phyloP scores from a whole-genome alignment of 169 alveolate genomes.

The Eimeria nieschulzi region DNA sequence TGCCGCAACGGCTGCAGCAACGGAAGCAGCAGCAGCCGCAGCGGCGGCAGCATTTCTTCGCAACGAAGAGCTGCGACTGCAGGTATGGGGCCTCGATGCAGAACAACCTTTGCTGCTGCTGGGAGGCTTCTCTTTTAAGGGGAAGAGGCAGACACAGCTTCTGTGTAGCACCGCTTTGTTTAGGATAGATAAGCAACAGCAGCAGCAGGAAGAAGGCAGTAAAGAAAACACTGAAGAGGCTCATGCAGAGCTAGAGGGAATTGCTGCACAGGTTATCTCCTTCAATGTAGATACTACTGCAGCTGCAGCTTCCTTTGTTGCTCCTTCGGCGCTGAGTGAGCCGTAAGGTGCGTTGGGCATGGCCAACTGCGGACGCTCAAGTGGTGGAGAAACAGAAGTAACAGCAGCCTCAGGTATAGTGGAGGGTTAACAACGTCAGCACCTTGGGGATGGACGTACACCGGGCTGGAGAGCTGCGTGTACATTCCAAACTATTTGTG shows the following conservation, averaged over 20 bases:
- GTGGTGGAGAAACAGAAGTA: not conserved
- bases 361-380: too few species aligned
- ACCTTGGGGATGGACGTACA: too few species aligned
- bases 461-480: too few species aligned
- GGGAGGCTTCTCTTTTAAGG: constrained; percentile 30
- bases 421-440: too few species aligned
- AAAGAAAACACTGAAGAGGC: not conserved
- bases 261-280: constrained; percentile 43
- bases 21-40: constrained; percentile 35
- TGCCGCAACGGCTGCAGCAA: not conserved
- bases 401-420: constrained; percentile 8
- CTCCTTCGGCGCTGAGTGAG: not conserved
- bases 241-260: constrained; percentile 31
- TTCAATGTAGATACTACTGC: constrained; percentile 10
- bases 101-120: constrained; percentile 27
- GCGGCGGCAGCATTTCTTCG: constrained; percentile 54
- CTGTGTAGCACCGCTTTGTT: constrained; percentile 20
- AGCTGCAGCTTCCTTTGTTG: constrained; percentile 8
- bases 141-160: constrained; percentile 1
- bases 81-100: constrained; percentile 41
- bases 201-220: constrained; percentile 36
- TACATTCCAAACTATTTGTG: too few species aligned
- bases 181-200: constrained; percentile 9
- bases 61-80: constrained; percentile 3
- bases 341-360: not conserved